Evolutionary conservation across 352 stramenopile species (phyloP), one percentile per base, ranked within the genome.

Genomic region (Phytophthora kernoviae): DNA sequence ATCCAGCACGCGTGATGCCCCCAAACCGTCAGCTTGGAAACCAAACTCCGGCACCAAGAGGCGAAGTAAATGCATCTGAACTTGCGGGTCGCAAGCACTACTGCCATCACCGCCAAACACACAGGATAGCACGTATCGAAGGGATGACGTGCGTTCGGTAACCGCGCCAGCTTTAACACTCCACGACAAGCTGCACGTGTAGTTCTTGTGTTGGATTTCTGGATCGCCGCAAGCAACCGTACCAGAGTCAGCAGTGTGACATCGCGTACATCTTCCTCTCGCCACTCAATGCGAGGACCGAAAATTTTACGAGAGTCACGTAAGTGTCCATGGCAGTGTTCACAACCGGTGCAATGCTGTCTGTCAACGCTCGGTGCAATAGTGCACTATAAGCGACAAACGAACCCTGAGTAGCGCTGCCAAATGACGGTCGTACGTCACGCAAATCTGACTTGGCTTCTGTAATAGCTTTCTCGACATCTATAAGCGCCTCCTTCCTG

Each of bases 51-150:
- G 84, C 12, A 93, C 68, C 9, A 94, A 49, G 32, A 93, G 68
- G 1, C 80, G 79, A 39, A 94, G 70, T 49, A 94, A 47, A 59
- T 94, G 86, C 81, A 94, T 93, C 64, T 93, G 85, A 48, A 92
- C 83, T 36, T 87, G 75, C 12, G 73, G 54, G 24, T 91, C 79
- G 32, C 64, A 69, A 1, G 53, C 47, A 42, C 22, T 68, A 15
- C 32, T 68, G 12, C 78, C 84, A 17, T 94, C 83, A 10, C 79
- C 81, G 17, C 75, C 67, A 62, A 92, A 90, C 7, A 94, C 67
- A 45, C 82, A 92, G 33, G 81, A 89, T 18, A 92, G 65, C 21
- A 81, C 81, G 45, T 88, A 90, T 32, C 81, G 73, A 52, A 94
- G 74, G 81, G 82, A 44, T 92, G 81, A 5, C 56, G 63, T 11